Evolutionary conservation across 1,284 basidiomycete species (phyloP), one percentile per base, ranked within the genome.

Genomic region (Pulveroboletus sp.): DNA sequence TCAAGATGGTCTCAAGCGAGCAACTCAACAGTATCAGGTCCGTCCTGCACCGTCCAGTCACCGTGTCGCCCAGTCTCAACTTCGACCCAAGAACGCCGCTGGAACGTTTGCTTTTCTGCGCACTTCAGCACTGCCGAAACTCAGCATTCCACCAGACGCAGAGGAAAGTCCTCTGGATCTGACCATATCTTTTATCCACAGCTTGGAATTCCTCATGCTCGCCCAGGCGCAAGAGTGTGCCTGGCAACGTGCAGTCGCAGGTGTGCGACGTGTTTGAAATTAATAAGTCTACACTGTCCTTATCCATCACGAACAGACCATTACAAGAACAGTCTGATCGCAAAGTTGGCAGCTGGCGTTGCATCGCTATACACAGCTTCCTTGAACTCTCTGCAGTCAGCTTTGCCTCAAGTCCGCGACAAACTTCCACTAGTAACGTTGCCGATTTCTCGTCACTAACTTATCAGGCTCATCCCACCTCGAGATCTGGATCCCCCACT

Each of bases 181-280:
- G 47, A 83, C 85, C 0, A 74, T 78, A 36, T 69, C 82, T 0
- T 86, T 89, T 62, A 67, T 94, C 24, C 78, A 78, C 43, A 80
- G 85, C 24, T 69, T 98, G 24, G 83, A 91, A 64, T 82, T 78
- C 61, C 81, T 98, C 53, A 91, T 94, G 84, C 81, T 98, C 2
- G 94, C 94, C 0, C 94, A 98, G 75, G 96, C 95, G 0, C 96
- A 98, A 68, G 96, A 99, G 76, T 97, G 94, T 68, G 92, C 89
- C 52, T 98, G 96, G 96, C 95, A 97, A 70, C 86, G 91, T 64
- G 96, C 94, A 8, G 89, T 91, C 61, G 75, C 93, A 60, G 91
- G 94, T 92, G 68, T 68, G 49, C 49, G 48, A 42, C 39, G 31
- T 42, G 18, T 48, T 33, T 49, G 44, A 52, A 29, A 9, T 43